phyloP scores from a whole-genome alignment of 202 grass and related monocot genomes.

The Bolboschoenoplectus hybrid region DNA sequence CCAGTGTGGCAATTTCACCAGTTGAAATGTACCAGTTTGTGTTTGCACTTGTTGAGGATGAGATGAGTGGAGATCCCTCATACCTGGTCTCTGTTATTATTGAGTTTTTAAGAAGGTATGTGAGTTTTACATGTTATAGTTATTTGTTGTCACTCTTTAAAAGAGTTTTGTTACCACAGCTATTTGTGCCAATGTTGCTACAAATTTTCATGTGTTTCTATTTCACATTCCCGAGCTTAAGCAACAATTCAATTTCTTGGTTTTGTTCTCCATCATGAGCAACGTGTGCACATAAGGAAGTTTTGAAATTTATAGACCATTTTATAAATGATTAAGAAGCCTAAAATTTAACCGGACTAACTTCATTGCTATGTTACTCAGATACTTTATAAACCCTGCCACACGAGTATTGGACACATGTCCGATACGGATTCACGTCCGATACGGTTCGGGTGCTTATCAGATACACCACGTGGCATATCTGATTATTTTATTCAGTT shows the following conservation, averaged over 20 bases:
- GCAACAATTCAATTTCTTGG: background rate
- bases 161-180: background rate
- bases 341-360: background rate
- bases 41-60: constrained; percentile 85
- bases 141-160: constrained; percentile 35
- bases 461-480: no score
- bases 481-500: no score
- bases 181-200: constrained; percentile 12
- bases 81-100: constrained; percentile 80
- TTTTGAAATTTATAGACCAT: background rate
- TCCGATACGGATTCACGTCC: no score
- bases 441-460: no score
- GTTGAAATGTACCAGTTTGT: constrained; percentile 87
- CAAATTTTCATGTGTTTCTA: background rate
- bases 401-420: no score
- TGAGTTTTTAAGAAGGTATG: constrained; percentile 81
- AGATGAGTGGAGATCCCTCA: constrained; percentile 84
- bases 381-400: no score
- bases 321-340: background rate
- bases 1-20: constrained; percentile 72
- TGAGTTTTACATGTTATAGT: constrained; percentile 39
- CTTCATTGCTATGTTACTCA: background rate
- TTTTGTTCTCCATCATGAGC: background rate
- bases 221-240: constrained; percentile 1
- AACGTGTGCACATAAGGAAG: background rate